Evolutionary conservation across 2,329 filamentous ascomycete genomes (phyloP).

Genomic region (Xylaria sp.): DNA sequence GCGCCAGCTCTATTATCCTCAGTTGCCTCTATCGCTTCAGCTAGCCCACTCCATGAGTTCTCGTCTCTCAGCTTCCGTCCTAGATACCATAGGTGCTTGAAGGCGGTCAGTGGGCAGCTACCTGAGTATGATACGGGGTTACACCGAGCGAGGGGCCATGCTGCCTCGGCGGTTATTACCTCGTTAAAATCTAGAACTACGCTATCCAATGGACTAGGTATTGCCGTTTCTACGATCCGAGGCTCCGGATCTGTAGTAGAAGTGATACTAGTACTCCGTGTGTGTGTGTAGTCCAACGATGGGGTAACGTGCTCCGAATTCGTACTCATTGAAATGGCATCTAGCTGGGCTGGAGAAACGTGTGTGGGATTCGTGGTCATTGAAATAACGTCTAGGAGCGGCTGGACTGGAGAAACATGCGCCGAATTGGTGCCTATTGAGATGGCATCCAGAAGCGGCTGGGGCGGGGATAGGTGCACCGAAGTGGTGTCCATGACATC

Average conservation of each 20-base stretch:
- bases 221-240: constrained; percentile 38
- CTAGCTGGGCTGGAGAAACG: too few relatives aligned
- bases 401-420: background rate
- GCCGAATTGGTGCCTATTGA: background rate
- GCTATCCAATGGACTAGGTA: constrained; percentile 37
- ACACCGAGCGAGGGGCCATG: constrained; percentile 59
- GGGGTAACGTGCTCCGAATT: constrained; percentile 52
- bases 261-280: constrained; percentile 54
- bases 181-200: constrained; percentile 53
- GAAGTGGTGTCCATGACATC: too few relatives aligned
- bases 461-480: too few relatives aligned
- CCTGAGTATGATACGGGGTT: constrained; percentile 53
- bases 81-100: constrained; percentile 57
- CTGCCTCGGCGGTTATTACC: constrained; percentile 54
- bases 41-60: constrained; percentile 52
- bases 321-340: constrained; percentile 37
- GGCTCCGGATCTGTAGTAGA: constrained; percentile 48
- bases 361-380: too few relatives aligned
- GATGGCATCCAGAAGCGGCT: too few relatives aligned
- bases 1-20: constrained; percentile 46
- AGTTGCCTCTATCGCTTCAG: constrained; percentile 47
- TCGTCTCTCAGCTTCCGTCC: constrained; percentile 56
- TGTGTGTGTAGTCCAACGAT: constrained; percentile 52
- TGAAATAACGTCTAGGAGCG: too few relatives aligned
- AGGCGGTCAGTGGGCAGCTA: constrained; percentile 55